Evolutionary conservation across 768 basidiomycete genomes (phyloP).

Genomic region (Tricholoma furcatifolium): DNA sequence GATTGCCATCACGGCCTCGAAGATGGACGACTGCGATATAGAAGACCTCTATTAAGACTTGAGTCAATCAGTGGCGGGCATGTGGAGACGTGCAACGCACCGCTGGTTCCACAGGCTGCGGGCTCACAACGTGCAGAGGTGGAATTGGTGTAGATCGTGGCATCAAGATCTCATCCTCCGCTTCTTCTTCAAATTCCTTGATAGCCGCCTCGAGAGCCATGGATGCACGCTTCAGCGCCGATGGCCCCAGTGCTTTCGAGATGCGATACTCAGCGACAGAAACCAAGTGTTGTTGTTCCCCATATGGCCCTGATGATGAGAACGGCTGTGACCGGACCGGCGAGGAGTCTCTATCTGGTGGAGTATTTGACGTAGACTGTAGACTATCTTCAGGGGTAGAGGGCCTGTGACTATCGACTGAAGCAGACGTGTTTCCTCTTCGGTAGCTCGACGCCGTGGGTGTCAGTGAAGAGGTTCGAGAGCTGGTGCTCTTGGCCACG

Average conservation of each 20-base stretch:
- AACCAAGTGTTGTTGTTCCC: conserved; percentile 29
- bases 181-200: conserved; percentile 73
- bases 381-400: conserved; percentile 53
- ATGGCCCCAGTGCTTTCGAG: conserved; percentile 49
- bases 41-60: conserved; percentile 27
- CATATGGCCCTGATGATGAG: conserved; percentile 35
- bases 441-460: conserved; percentile 43
- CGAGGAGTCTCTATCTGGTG: conserved; percentile 35
- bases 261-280: conserved; percentile 45
- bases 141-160: conserved; percentile 57
- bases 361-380: conserved; percentile 39
- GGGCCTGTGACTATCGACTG: conserved; percentile 48
- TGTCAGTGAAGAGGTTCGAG: conserved; percentile 49
- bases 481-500: conserved; percentile 40
- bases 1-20: conserved; percentile 69
- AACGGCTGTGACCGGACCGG: conserved; percentile 41
- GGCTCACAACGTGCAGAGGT: conserved; percentile 34
- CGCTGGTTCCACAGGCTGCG: conserved; percentile 21
- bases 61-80: conserved; percentile 8
- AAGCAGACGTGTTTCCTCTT: conserved; percentile 35
- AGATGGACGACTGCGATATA: conserved; percentile 38
- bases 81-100: conserved; percentile 24
- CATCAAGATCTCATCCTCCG: conserved; percentile 76
- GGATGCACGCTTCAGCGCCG: conserved; percentile 62
- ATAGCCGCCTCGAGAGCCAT: conserved; percentile 75